These are phyloP conservation scores for Phytophthora pseudosyringae DNA, from an alignment of 352 stramenopile species.

Conservation along the genomic window DNA sequence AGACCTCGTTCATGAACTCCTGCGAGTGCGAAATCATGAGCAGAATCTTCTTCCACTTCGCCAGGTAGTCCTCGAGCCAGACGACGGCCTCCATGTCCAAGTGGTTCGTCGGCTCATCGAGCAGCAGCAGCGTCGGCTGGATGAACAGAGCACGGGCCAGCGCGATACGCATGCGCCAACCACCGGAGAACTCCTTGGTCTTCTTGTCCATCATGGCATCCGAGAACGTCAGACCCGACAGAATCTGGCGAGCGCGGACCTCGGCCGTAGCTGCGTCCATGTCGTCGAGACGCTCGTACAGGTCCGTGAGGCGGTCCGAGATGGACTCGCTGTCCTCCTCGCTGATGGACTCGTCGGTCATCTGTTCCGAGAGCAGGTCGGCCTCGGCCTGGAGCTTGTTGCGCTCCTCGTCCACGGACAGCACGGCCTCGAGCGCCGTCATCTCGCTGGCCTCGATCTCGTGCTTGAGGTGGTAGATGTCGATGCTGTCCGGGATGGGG, in stretches of 20 bases:
- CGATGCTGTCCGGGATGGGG: conserved; percentile 95
- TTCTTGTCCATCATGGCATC: conserved; percentile 95
- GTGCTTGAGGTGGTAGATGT: conserved; percentile 97
- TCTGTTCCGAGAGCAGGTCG: conserved; percentile 92
- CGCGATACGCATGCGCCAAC: conserved; percentile 97
- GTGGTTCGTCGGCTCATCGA: conserved; percentile 97
- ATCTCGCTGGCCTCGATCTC: conserved; percentile 96
- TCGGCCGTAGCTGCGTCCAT: conserved; percentile 95
- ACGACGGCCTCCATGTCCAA: conserved; percentile 98
- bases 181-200: conserved; percentile 94
- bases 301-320: conserved; percentile 92
- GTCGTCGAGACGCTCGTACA: conserved; percentile 96
- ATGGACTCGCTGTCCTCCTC: conserved; percentile 87
- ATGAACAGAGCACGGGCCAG: conserved; percentile 98
- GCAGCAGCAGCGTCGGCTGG: conserved; percentile 93
- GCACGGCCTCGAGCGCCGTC: conserved; percentile 95
- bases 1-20: conserved; percentile 99
- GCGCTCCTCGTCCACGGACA: conserved; percentile 95
- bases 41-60: conserved; percentile 97
- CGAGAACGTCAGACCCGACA: conserved; percentile 96
- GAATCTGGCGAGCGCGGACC: conserved; percentile 92
- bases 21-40: conserved; percentile 98
- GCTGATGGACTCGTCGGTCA: conserved; percentile 87
- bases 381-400: conserved; percentile 93
- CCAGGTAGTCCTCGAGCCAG: conserved; percentile 98